Evolutionary conservation across 1,139 yeast species (phyloP), one percentile per base, ranked within the genome.

Genomic region (Blastobotrys persicus): DNA sequence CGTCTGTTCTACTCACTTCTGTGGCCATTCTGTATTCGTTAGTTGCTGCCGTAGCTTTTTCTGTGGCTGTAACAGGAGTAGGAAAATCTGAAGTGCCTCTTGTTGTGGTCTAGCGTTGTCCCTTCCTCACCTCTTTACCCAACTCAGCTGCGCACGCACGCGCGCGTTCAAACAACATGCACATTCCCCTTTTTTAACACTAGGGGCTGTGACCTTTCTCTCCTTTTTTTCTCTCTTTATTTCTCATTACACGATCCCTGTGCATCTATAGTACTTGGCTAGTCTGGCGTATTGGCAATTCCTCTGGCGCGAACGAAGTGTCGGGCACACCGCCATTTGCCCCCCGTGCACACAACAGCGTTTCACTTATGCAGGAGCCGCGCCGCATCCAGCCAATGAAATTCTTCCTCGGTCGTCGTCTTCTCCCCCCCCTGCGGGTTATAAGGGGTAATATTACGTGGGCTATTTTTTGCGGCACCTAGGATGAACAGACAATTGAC

Each of bases 11-110:
- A 44, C 58, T 44, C 46, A 55, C 58, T 47, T 55, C 58, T 45
- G 56, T 46, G 44, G 58, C 57, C 58, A 55, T 55, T 51, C 40
- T 53, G 28, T 23, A 9, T 9, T 23, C 9, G 28, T 23, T 23
- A 23, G 31, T 19, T 31, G 32, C 35, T n/a, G 28, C 28, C 28
- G 28, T 23, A 23, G 28, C 28, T 23, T 6, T 5, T 9, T n/a
- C n/a, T n/a, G n/a, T 23, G 28, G 5, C 28, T 23, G 28, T 23
- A 23, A 6, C 28, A 23, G 28, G 28, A 23, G 28, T 23, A 23
- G 28, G n/a, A 23, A 23, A 23, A 23, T 23, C 28, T 23, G 28
- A 23, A n/a, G 28, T 23, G 28, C 28, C 28, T 23, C 28, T 23
- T 23, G 28, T 23, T 23, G 5, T 23, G 5, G 28, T 5, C 28